phyloP scores from a whole-genome alignment of 768 basidiomycete genomes.

The Phlebiopsis gigantea region DNA sequence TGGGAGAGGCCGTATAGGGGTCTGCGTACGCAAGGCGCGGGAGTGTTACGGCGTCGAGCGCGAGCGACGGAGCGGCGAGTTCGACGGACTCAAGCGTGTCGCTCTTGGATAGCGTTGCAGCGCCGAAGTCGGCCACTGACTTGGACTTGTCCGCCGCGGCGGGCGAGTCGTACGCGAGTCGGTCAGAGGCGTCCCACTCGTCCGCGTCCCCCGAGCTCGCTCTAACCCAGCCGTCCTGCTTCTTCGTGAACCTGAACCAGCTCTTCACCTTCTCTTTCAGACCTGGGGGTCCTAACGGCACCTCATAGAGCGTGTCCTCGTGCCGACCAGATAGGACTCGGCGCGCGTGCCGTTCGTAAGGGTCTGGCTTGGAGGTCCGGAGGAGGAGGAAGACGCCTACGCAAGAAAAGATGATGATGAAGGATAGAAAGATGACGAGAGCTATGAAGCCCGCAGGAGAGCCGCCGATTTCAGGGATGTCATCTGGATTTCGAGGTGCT shows the following conservation, averaged over 20 bases:
- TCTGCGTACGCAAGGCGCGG: slow-evolving; percentile 5
- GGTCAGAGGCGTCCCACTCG: slow-evolving; percentile 35
- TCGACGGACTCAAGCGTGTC: slow-evolving; percentile 15
- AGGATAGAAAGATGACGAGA: slow-evolving; percentile 48
- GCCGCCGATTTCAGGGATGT: slow-evolving; percentile 22
- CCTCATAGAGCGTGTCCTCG: slow-evolving; percentile 15
- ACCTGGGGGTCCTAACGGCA: slow-evolving; percentile 20
- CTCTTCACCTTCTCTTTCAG: slow-evolving; percentile 24
- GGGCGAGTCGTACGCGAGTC: background rate
- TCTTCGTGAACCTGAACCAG: slow-evolving; percentile 25
- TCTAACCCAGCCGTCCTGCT: slow-evolving; percentile 45
- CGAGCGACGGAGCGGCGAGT: slow-evolving; percentile 3
- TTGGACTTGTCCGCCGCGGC: background rate
- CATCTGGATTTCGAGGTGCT: background rate
- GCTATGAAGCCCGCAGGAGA: slow-evolving; percentile 50
- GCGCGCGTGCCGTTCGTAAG: slow-evolving; percentile 26
- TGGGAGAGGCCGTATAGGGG: slow-evolving; percentile 13
- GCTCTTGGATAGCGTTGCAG: slow-evolving; percentile 1
- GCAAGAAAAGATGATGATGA: slow-evolving; percentile 50
- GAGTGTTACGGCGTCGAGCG: background rate
- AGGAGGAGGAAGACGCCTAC: slow-evolving; percentile 53
- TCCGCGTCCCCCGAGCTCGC: slow-evolving; percentile 38
- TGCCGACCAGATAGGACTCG: slow-evolving; percentile 19
- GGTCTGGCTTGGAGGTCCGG: slow-evolving; percentile 40
- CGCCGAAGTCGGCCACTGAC: background rate